Percentiles rank a stretch among this genome's conserved stretches.
These are phyloP conservation scores for Knufia fluminis DNA, from an alignment of 2,329 filamentous ascomycete species.

Conservation along the genomic window DNA sequence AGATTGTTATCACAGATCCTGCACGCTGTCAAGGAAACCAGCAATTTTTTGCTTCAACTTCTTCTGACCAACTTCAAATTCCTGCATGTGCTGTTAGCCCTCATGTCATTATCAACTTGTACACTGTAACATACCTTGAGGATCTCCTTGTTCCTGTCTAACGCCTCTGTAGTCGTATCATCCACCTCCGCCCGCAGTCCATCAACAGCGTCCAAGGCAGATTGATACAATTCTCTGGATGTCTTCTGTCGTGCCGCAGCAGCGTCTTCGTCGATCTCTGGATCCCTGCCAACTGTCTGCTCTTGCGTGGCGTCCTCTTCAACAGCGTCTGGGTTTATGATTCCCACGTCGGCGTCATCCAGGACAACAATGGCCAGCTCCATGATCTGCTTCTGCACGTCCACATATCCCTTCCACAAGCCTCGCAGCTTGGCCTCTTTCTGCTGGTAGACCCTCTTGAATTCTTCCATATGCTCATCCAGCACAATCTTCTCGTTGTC, in stretches of 20 bases:
- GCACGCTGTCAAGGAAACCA: neutral
- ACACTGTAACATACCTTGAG: neutral
- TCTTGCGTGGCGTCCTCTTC: neutral
- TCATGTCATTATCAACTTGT: neutral
- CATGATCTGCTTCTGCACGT: neutral
- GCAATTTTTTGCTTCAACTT: neutral
- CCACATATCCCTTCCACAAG: neutral
- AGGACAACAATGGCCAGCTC: neutral
- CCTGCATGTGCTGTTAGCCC: neutral
- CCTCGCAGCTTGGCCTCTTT: neutral
- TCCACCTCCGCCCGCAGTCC: neutral
- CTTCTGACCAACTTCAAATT: neutral
- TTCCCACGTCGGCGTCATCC: neutral
- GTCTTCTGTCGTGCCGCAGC: no score
- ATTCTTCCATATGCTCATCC: neutral
- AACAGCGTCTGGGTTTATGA: neutral
- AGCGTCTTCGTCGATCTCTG: no score
- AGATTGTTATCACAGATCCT: neutral
- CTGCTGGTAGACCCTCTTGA: neutral
- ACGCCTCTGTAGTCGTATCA: neutral
- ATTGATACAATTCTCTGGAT: neutral
- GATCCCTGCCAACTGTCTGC: neutral
- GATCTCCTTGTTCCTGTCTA: neutral
- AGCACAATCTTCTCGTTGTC: neutral
- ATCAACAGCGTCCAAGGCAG: neutral